These are phyloP conservation scores for Eucalyptus urophylla DNA, from an alignment of 345 rosid species.

Conservation along the genomic window DNA sequence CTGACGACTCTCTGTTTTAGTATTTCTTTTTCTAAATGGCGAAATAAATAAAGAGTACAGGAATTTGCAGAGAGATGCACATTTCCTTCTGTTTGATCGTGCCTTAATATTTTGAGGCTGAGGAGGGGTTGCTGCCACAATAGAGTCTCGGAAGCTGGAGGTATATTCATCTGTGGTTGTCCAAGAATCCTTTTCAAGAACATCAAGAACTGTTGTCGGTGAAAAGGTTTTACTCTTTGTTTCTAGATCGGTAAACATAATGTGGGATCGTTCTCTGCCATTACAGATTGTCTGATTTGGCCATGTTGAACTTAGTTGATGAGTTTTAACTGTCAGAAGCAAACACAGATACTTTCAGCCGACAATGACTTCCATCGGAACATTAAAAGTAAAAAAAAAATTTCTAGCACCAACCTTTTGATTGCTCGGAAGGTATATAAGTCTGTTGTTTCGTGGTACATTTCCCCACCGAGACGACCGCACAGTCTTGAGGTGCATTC, in stretches of 20 bases:
- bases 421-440: conserved; percentile 3
- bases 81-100: conserved; percentile 8
- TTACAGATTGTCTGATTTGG: neutral
- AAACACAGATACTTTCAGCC: neutral
- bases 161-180: conserved; percentile 45
- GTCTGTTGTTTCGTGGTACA: conserved; percentile 8
- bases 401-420: conserved; percentile 21
- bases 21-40: conserved; percentile 33
- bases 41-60: conserved; percentile 45
- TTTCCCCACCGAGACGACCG: conserved; percentile 56
- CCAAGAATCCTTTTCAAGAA: conserved; percentile 37
- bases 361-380: neutral
- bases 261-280: conserved; percentile 1
- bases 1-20: conserved; percentile 19
- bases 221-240: conserved; percentile 20
- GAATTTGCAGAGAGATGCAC: conserved; percentile 30
- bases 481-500: conserved; percentile 51
- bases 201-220: conserved; percentile 45
- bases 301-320: conserved; percentile 13
- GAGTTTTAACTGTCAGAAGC: conserved; percentile 3
- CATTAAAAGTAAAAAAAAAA: neutral
- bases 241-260: neutral
- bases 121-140: conserved; percentile 25
- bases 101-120: conserved; percentile 12
- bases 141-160: conserved; percentile 34